Base-by-base conservation (phyloP, 257 asterid species). In the Prunella vulgaris region DNA sequence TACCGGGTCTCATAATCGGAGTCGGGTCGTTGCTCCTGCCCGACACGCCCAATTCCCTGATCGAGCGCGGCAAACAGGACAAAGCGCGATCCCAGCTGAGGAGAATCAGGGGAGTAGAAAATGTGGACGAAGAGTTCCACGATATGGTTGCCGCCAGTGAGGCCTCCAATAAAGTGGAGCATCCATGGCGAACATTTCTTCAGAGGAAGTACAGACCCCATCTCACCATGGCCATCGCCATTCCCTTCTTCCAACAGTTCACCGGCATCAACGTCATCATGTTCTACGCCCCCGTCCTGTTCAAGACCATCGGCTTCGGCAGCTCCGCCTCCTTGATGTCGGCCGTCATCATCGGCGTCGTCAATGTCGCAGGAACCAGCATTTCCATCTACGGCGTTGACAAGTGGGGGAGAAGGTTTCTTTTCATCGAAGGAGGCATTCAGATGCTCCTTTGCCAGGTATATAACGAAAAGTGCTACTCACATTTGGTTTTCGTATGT, bases 261-360 rank as follows among this genome's bases (percentile, higher is more conserved):
- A 89, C 97, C 0, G 97, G 97, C 10, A 90, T 88, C 13, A 90
- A 90, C 17, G 95, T 86, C 58, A 86, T 90, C 77, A 86, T 83
- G 83, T 89, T 92, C 33, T 92, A 92, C 30, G 97, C 97, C 0
- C 96, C 97, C 0, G 93, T 92, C 5, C 60, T 92, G 81, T 89
- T 92, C 42, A 82, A 74, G 52, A 90, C 96, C 0, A 84, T 88
- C 10, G 96, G 97, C 1, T 88, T 90, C 18, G 88, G 87, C 8
- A 30, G 25, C 46, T 79, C 82, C 0, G 86, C 94, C 5, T 78
- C 97, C 0, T 76, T 90, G 49, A 86, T 88, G 79, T 87, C 94
- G 4, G 84, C 94, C 13, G 88, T 87, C 1, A 80, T 86, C 9
- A 88, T 95, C 0, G 96, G 94, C 18, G 63, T 73, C 0, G 94